These are phyloP conservation scores for Yamadazyma takamatsuzukensis DNA, from an alignment of 805 yeast genomes.

Conservation along the genomic window DNA sequence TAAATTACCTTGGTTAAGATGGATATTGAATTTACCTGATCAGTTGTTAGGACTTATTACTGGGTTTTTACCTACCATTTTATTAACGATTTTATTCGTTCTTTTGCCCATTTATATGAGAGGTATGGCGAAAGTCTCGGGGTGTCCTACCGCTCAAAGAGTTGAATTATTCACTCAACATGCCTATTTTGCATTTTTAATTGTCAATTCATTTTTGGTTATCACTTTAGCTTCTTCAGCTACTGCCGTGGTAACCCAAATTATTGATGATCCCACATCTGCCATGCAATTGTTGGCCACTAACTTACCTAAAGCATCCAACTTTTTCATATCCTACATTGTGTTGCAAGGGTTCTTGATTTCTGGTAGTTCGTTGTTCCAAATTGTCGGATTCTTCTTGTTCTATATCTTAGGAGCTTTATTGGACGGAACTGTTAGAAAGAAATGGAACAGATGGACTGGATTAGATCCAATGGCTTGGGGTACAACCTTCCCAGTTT, in stretches of 20 bases:
- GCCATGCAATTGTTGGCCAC: constrained; percentile 59
- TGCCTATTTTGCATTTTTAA: constrained; percentile 65
- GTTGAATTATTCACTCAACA: constrained; percentile 65
- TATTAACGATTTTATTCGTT: constrained; percentile 79
- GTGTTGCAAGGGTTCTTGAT: constrained; percentile 66
- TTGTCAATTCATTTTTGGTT: constrained; percentile 67
- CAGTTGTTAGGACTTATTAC: constrained; percentile 79
- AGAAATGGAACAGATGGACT: constrained; percentile 59
- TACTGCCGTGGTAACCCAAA: constrained; percentile 60
- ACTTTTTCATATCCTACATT: constrained; percentile 66
- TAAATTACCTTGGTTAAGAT: constrained; percentile 68
- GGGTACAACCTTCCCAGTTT: constrained; percentile 80
- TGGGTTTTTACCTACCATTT: constrained; percentile 78
- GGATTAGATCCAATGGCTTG: constrained; percentile 52
- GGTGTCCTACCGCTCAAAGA: constrained; percentile 53
- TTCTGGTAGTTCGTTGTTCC: constrained; percentile 63
- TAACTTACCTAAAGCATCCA: constrained; percentile 71
- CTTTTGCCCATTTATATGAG: constrained; percentile 82
- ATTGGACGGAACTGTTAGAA: constrained; percentile 63
- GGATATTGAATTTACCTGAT: constrained; percentile 70
- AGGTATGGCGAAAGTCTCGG: constrained; percentile 59
- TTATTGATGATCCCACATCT: constrained; percentile 53
- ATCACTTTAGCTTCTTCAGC: constrained; percentile 72
- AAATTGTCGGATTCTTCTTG: constrained; percentile 54
- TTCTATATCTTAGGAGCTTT: constrained; percentile 55